Conservation (phyloP, 163 green algal genomes). For the Chlamydomonas reinhardtii region DNA sequence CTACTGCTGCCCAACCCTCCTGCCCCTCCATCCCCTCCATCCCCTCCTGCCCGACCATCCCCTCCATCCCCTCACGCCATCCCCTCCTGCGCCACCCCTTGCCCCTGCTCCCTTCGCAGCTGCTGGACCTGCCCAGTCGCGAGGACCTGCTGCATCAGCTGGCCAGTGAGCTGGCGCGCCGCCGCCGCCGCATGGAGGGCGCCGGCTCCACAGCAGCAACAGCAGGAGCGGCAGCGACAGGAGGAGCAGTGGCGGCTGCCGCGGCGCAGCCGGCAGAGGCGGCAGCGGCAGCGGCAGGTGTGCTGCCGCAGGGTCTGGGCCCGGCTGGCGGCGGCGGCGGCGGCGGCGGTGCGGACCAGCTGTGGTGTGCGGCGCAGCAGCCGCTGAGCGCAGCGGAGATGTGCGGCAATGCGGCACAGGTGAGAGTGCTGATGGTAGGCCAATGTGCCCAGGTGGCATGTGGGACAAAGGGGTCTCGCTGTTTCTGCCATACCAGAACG, state of each 20-base stretch:
- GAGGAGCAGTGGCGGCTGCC: background rate
- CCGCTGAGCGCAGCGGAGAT: slow-evolving; percentile 11
- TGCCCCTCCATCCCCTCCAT: too few species aligned
- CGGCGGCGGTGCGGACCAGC: background rate
- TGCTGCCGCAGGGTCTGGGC: too few species aligned
- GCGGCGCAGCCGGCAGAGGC: background rate
- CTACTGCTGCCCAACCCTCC: too few species aligned
- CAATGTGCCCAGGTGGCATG: too few species aligned
- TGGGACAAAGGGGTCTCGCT: too few species aligned
- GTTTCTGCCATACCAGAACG: too few species aligned
- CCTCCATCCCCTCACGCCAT: too few species aligned
- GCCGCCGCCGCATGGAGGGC: background rate
- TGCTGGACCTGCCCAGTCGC: slow-evolving; percentile 23
- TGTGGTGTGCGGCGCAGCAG: slow-evolving; percentile 31
- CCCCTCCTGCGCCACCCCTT: too few species aligned
- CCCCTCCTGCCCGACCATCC: too few species aligned
- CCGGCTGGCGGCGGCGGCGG: too few species aligned
- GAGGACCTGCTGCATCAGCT: slow-evolving; percentile 44
- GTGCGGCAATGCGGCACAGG: slow-evolving; percentile 25
- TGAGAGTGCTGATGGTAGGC: background rate
- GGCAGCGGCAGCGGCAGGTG: background rate
- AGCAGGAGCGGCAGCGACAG: background rate
- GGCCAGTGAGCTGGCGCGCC: slow-evolving; percentile 3
- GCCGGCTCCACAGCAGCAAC: background rate
- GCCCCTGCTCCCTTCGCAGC: too few species aligned